A percentile compares a stretch with the other conserved stretches of the same genome.
phyloP scores from a whole-genome alignment of 257 asterid genomes.

The Eustoma russellianum region DNA sequence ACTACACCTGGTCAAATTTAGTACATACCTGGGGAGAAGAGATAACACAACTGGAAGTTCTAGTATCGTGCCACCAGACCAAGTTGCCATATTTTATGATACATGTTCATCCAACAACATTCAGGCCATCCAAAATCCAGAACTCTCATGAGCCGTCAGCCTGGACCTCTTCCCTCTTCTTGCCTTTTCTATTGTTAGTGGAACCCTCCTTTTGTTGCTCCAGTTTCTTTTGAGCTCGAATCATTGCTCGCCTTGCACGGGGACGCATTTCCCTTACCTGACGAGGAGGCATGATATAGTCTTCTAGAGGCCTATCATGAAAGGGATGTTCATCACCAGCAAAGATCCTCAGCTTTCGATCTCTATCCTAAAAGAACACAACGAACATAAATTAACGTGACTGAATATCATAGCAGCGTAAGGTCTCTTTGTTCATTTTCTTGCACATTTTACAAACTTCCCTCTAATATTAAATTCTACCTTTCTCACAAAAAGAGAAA shows the following conservation, averaged over 20 bases:
- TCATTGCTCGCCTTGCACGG: constrained; percentile 73
- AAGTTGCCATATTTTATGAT: too few species aligned
- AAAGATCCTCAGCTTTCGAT: constrained; percentile 85
- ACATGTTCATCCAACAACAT: too few species aligned
- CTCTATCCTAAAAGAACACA: constrained; percentile 56
- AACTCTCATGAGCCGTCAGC: constrained; percentile 28
- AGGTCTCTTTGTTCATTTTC: too few species aligned
- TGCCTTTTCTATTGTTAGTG: constrained; percentile 45
- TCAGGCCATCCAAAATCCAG: too few species aligned
- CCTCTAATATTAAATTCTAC: too few species aligned
- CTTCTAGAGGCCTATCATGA: constrained; percentile 64
- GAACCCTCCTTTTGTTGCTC: constrained; percentile 53
- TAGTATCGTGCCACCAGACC: too few species aligned
- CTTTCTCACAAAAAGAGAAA: too few species aligned
- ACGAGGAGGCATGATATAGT: constrained; percentile 70
- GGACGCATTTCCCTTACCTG: constrained; percentile 95
- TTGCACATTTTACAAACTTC: too few species aligned
- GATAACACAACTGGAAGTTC: too few species aligned
- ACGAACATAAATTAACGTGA: neutral
- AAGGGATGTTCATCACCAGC: constrained; percentile 78
- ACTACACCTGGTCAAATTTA: too few species aligned
- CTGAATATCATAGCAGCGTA: too few species aligned
- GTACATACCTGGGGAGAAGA: too few species aligned
- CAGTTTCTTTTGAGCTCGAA: constrained; percentile 90
- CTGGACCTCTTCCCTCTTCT: constrained; percentile 39